Conservation (phyloP, 305 asterid genomes). For the Ajuga reptans region DNA sequence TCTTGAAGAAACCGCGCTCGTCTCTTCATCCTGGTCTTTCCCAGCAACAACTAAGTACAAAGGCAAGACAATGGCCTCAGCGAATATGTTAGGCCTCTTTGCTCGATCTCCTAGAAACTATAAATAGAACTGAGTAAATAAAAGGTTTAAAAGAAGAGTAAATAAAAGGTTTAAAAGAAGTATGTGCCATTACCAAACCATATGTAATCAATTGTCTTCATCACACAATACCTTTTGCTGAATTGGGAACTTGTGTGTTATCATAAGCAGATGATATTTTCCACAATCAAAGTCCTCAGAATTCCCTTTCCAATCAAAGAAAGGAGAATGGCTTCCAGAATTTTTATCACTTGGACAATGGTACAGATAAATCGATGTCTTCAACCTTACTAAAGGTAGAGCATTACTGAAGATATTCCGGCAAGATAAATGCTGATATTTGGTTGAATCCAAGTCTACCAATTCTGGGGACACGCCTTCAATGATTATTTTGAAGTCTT, state of each 20-base stretch:
- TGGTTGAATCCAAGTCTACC: slow-evolving; percentile 32
- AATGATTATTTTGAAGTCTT: slow-evolving; percentile 43
- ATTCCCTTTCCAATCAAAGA: slow-evolving; percentile 30
- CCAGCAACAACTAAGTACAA: slow-evolving; percentile 65
- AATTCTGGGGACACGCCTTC: slow-evolving; percentile 50
- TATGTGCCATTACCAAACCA: slow-evolving; percentile 10
- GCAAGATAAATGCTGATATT: slow-evolving; percentile 51
- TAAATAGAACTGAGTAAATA: slow-evolving; percentile 8
- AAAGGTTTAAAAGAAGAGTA: slow-evolving; percentile 13
- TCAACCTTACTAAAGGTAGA: slow-evolving; percentile 31
- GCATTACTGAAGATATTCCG: slow-evolving; percentile 48
- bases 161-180: slow-evolving; percentile 10
- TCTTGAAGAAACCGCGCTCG: slow-evolving; percentile 21
- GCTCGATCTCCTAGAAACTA: slow-evolving; percentile 53
- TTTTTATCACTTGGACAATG: slow-evolving; percentile 32
- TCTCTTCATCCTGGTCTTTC: slow-evolving; percentile 31
- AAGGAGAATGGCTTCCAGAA: slow-evolving; percentile 32
- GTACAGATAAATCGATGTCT: slow-evolving; percentile 40
- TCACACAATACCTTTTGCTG: slow-evolving; percentile 44
- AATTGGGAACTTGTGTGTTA: slow-evolving; percentile 74
- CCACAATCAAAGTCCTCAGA: slow-evolving; percentile 48
- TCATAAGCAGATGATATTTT: slow-evolving; percentile 56
- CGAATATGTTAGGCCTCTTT: slow-evolving; percentile 48
- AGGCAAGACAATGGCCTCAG: slow-evolving; percentile 68
- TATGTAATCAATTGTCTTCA: slow-evolving; percentile 6